Evolutionary conservation across 2,329 filamentous ascomycete genomes (phyloP), one percentile per base, ranked within the genome.

Genomic region (Aspergillus niger): DNA sequence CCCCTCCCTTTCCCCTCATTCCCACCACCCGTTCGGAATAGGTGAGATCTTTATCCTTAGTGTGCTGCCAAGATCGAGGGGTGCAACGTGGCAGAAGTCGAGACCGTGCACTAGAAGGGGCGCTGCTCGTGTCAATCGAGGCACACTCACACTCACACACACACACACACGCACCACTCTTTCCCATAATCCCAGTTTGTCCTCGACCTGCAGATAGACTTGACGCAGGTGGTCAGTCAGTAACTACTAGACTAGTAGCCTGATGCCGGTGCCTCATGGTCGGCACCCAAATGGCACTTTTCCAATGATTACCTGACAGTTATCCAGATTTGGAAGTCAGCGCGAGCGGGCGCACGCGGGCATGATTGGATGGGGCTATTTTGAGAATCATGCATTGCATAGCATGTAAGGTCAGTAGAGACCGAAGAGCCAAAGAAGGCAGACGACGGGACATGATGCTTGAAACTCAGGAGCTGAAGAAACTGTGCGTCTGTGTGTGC

Each of bases 31-130:
- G 47, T 50, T 57, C 57, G 62, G 62, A 60, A 58, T 60, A 51
- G 56, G 64, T 68, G 64, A 68, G 66, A 68, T 68, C 66, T 66
- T 68, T 68, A 68, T 68, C 66, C 59, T 68, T 67, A 67, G 65
- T 59, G 60, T 63, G 55, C 55, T 68, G 66, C 66, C 65, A 68
- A 68, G 66, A 66, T 67, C 61, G 62, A 68, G 62, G 66, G 66
- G 60, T 59, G 58, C 61, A 68, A 68, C 66, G 66, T 68, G 66
- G 66, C 50, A 44, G 63, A 60, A 63, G 59, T 62, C 61, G 54
- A 66, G 63, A 59, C 65, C 63, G 63, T 67, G 66, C 65, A 57
- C 47, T 49, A 52, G 38, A 52, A 47, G 30, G 50, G 39, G 28
- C 13, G 30, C 41, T 38, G 36, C 53, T 55, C 53, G 53, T 53